Evolutionary conservation across 2,329 filamentous ascomycete species (phyloP), one percentile per base, ranked within the genome.

Genomic region (Cordyceps cateniannulata): DNA sequence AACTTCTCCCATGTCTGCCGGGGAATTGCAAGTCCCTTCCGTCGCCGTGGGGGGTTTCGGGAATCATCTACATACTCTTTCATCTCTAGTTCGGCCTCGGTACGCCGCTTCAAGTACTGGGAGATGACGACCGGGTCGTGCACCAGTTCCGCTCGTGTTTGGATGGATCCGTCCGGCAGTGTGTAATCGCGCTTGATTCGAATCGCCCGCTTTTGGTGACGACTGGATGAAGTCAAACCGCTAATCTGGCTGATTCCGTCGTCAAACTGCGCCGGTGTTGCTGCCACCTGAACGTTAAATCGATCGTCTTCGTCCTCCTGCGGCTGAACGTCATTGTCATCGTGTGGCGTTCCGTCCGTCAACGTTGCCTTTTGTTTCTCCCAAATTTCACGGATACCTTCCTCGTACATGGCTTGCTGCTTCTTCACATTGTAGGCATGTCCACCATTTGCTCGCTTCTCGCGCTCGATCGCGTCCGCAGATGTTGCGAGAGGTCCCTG

Each of bases 391-490:
- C 87, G 85, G 66, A 99, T 97, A 24, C 91, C 91, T 58, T 93
- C 88, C 66, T 96, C 91, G 72, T 99, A 99, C 68, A 91, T 89
- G 64, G 86, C 87, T 69, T 98, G 91, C 72, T 99, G 95, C 66
- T 90, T 88, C 70, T 93, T 95, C 63, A 99, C 95, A 65, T 99
- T 99, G 78, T 99, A 99, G 67, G 91, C 93, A 75, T 99, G 95
- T 0, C 95, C 95, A 60, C 92, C 92, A 65, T 95, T 93, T 18
- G 90, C 90, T 70, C 93, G 90, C 65, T 95, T 85, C 71, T 93
- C 91, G 63, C 93, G 89, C 69, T 91, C 89, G 63, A 93, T 90
- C 69, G 91, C 93, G 72, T 96, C 91, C 22, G 91, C 92, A 10
- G 85, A 86, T 3, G 85, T 87, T 8, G 85, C 83, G 44, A 84